Conservation (phyloP, 352 stramenopile species). For the Phytophthora meadii region DNA sequence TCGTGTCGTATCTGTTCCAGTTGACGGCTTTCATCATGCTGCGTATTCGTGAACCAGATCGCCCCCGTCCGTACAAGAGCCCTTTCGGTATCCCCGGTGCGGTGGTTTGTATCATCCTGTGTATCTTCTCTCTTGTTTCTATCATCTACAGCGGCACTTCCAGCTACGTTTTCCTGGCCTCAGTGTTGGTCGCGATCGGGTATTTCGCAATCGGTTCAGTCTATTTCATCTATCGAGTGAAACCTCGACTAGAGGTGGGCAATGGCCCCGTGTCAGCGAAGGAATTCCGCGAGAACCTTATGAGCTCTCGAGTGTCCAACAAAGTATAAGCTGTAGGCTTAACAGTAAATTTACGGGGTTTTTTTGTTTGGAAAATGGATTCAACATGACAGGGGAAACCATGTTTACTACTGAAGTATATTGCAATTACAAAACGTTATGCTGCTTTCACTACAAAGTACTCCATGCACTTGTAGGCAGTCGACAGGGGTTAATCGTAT, state of each 20-base stretch:
- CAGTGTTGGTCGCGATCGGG: slow-evolving; percentile 46
- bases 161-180: slow-evolving; percentile 58
- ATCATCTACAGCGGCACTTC: slow-evolving; percentile 68
- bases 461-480: no score
- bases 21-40: slow-evolving; percentile 64
- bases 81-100: slow-evolving; percentile 60
- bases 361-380: no score
- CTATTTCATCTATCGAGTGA: slow-evolving; percentile 51
- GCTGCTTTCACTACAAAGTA: neutral
- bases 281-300: slow-evolving; percentile 51
- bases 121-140: slow-evolving; percentile 51
- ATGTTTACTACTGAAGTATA: no score
- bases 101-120: slow-evolving; percentile 52
- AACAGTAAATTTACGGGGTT: no score
- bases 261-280: slow-evolving; percentile 36
- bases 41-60: slow-evolving; percentile 55
- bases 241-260: slow-evolving; percentile 38
- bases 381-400: no score
- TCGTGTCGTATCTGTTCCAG: slow-evolving; percentile 72
- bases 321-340: slow-evolving; percentile 25
- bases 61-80: slow-evolving; percentile 56
- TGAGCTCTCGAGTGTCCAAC: slow-evolving; percentile 38
- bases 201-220: slow-evolving; percentile 56
- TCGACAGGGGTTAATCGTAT: no score
- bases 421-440: neutral